phyloP scores from a whole-genome alignment of 768 basidiomycete genomes.

The Serendipita sp. region DNA sequence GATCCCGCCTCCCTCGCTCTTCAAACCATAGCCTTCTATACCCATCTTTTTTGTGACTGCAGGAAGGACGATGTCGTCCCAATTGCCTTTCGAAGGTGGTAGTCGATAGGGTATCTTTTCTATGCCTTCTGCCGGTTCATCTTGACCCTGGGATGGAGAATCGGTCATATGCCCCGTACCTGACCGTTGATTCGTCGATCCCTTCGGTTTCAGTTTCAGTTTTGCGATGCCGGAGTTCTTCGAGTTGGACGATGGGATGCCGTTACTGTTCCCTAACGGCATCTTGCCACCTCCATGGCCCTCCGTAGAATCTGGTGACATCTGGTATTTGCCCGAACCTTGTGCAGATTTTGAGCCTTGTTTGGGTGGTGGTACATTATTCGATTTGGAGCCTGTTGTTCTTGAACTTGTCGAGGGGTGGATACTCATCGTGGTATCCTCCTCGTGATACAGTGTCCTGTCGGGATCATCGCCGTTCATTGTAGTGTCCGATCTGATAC shows the following conservation, averaged over 20 bases:
- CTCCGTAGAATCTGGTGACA: not conserved
- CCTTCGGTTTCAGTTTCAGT: not conserved
- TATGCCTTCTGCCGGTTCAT: not conserved
- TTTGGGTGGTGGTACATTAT: not conserved
- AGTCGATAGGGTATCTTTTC: not conserved
- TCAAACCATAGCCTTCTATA: slow-evolving; percentile 31
- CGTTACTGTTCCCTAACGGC: slow-evolving; percentile 34
- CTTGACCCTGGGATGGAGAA: not conserved
- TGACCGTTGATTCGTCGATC: not conserved
- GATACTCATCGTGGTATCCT: slow-evolving; percentile 2
- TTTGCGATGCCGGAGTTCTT: slow-evolving; percentile 19
- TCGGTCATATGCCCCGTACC: not conserved
- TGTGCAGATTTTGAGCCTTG: not conserved
- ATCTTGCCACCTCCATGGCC: slow-evolving; percentile 18
- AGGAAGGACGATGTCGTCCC: slow-evolving; percentile 80
- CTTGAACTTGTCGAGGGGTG: not conserved
- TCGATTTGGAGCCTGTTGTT: not conserved
- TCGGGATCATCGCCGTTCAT: not conserved
- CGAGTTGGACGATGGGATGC: slow-evolving; percentile 21
- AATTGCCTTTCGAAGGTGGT: slow-evolving; percentile 39
- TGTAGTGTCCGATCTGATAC: not conserved
- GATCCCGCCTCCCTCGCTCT: not conserved
- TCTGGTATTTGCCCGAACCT: not conserved
- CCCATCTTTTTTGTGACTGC: slow-evolving; percentile 76
- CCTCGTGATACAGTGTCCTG: not conserved